A percentile compares a stretch with the other conserved stretches of the same genome.
phyloP scores from a whole-genome alignment of 495 filamentous ascomycete genomes.

The Acidiella bohemica region DNA sequence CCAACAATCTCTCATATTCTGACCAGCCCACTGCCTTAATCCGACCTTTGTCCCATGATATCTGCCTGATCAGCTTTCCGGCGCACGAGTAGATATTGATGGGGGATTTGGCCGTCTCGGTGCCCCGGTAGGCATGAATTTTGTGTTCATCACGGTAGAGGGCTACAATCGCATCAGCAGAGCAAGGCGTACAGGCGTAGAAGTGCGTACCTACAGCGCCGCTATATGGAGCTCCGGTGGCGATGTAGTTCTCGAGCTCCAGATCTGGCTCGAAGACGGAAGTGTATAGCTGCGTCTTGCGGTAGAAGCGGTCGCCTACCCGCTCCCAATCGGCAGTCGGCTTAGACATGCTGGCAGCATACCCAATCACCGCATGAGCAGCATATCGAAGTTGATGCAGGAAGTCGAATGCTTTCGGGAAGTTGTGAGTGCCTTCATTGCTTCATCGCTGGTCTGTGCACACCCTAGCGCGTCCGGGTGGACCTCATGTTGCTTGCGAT shows the following conservation, averaged over 20 bases:
- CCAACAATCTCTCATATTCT: slow-evolving; percentile 84
- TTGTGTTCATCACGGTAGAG: slow-evolving; percentile 80
- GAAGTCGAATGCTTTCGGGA: too few species aligned
- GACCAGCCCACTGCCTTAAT: slow-evolving; percentile 92
- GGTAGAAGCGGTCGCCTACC: slow-evolving; percentile 83
- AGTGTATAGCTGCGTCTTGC: slow-evolving; percentile 84
- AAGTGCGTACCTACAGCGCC: slow-evolving; percentile 68
- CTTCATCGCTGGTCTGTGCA: too few species aligned
- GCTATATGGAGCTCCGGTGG: slow-evolving; percentile 85
- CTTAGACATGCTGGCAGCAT: slow-evolving; percentile 28
- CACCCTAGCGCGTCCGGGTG: too few species aligned
- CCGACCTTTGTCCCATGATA: slow-evolving; percentile 83
- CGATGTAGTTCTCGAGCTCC: slow-evolving; percentile 88
- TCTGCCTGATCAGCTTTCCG: slow-evolving; percentile 63
- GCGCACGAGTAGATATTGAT: slow-evolving; percentile 93
- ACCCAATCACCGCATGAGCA: too few species aligned
- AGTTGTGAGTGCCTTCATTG: too few species aligned
- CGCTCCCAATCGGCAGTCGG: slow-evolving; percentile 89
- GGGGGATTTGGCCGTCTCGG: slow-evolving; percentile 59
- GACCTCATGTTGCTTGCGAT: too few species aligned
- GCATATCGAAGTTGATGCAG: too few species aligned
- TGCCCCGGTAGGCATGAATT: slow-evolving; percentile 59
- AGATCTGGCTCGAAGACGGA: slow-evolving; percentile 81
- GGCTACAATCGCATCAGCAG: slow-evolving; percentile 40
- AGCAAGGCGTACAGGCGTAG: neutral